Percentiles rank a stretch among this genome's conserved stretches.
Conservation (phyloP, 1,139 yeast species). For the Yamadazyma atlantica region DNA sequence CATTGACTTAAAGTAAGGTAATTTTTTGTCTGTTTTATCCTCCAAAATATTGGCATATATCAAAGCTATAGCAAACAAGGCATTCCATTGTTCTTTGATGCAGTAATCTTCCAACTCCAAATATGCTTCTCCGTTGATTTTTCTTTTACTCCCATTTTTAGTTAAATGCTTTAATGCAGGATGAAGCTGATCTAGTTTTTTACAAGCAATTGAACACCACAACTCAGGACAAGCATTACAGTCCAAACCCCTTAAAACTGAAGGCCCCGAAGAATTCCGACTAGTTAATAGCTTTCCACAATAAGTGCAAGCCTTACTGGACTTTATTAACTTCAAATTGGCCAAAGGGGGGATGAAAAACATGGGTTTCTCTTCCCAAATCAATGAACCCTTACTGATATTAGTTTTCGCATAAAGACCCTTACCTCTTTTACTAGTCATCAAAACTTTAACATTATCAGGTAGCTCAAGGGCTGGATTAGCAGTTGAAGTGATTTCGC, state of each 20-base stretch:
- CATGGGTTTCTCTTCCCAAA: slow-evolving; percentile 66
- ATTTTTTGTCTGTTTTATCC: slow-evolving; percentile 44
- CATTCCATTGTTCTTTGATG: slow-evolving; percentile 64
- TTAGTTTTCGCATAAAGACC: slow-evolving; percentile 45
- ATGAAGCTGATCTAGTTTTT: slow-evolving; percentile 54
- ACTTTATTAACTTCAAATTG: slow-evolving; percentile 56
- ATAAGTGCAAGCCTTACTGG: slow-evolving; percentile 74
- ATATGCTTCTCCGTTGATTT: slow-evolving; percentile 52
- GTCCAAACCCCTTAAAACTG: slow-evolving; percentile 55
- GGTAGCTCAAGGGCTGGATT: slow-evolving; percentile 56
- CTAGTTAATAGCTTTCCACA: slow-evolving; percentile 66
- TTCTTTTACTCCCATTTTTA: slow-evolving; percentile 23
- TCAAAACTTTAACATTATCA: slow-evolving; percentile 38
- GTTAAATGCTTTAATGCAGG: slow-evolving; percentile 56
- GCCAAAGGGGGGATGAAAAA: slow-evolving; percentile 74
- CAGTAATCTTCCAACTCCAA: slow-evolving; percentile 59
- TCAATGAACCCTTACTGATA: slow-evolving; percentile 48
- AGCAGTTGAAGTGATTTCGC: slow-evolving; percentile 51
- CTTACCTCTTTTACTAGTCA: slow-evolving; percentile 45
- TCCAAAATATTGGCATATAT: slow-evolving; percentile 50
- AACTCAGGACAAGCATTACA: slow-evolving; percentile 66
- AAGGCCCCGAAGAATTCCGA: slow-evolving; percentile 23
- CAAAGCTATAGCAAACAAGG: slow-evolving; percentile 63
- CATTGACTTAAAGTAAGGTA: slow-evolving; percentile 55
- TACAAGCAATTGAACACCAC: slow-evolving; percentile 74